Evolutionary conservation across 1,284 basidiomycete species (phyloP).

Genomic region (Leucoagaricus sp.): DNA sequence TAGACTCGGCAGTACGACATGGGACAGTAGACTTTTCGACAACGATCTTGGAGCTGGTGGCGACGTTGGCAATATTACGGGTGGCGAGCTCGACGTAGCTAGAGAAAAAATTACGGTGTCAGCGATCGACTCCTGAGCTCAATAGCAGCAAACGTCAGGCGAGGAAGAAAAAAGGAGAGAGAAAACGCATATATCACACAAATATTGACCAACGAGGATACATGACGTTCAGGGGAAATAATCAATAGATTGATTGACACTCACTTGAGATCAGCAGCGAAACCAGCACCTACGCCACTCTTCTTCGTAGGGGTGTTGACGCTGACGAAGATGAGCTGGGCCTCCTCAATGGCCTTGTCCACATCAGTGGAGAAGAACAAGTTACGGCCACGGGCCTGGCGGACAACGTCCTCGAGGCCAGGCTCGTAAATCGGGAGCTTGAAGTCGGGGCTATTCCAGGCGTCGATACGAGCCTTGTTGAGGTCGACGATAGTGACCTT

Average conservation of each 20-base stretch:
- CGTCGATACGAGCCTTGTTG: constrained; percentile 92
- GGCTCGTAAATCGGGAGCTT: constrained; percentile 95
- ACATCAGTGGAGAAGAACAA: constrained; percentile 98
- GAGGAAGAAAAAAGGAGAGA: constrained; percentile 13
- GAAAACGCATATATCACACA: constrained; percentile 16
- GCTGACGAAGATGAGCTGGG: constrained; percentile 88
- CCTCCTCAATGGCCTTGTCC: constrained; percentile 90
- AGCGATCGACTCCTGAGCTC: not conserved
- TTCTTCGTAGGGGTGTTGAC: constrained; percentile 99
- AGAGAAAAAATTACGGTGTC: constrained; percentile 8
- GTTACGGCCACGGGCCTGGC: constrained; percentile 87
- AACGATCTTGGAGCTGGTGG: constrained; percentile 94
- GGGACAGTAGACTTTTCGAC: constrained; percentile 99
- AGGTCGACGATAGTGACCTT: constrained; percentile 97
- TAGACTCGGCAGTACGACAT: constrained; percentile 96
- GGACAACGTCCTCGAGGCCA: constrained; percentile 93
- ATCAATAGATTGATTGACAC: constrained; percentile 28
- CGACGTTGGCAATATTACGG: constrained; percentile 91
- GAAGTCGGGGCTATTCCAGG: constrained; percentile 88
- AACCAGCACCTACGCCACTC: constrained; percentile 95
- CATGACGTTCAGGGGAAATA: not conserved
- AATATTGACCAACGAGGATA: not conserved
- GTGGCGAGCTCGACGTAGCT: constrained; percentile 98
- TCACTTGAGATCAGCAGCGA: constrained; percentile 96
- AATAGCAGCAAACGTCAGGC: not conserved